phyloP scores from a whole-genome alignment of 139 green algal species.

The Coelastrella sp. region DNA sequence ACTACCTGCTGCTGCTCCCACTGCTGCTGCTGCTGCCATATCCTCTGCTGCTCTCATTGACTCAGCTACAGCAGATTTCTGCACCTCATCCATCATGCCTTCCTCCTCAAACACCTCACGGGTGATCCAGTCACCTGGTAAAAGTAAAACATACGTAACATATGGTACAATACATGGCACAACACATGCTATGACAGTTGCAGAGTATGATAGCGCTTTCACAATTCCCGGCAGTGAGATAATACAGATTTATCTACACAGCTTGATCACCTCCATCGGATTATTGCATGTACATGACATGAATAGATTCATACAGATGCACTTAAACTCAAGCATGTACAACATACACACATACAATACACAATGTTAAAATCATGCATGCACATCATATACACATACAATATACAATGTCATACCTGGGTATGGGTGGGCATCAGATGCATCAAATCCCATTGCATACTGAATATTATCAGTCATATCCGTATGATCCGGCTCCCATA shows the following conservation, averaged over 20 bases:
- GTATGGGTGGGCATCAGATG: conserved; percentile 15
- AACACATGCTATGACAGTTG: too few species aligned
- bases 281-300: too few species aligned
- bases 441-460: conserved; percentile 18
- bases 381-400: not conserved
- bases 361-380: not conserved
- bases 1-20: not conserved
- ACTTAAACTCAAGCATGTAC: not conserved
- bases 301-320: too few species aligned
- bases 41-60: not conserved
- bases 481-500: conserved; percentile 27
- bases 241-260: too few species aligned
- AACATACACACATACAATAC: not conserved
- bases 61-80: not conserved
- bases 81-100: conserved; percentile 18
- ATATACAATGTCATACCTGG: not conserved
- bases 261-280: too few species aligned
- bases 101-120: conserved; percentile 35
- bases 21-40: not conserved
- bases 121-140: conserved; percentile 27
- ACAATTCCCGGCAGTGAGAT: too few species aligned
- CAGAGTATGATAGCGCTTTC: not conserved
- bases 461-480: not conserved
- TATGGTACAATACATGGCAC: not conserved
- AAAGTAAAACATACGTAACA: not conserved